Evolutionary conservation across 2,329 filamentous ascomycete genomes (phyloP), one percentile per base, ranked within the genome.

Genomic region (Magnaporthiopsis rhizophila): DNA sequence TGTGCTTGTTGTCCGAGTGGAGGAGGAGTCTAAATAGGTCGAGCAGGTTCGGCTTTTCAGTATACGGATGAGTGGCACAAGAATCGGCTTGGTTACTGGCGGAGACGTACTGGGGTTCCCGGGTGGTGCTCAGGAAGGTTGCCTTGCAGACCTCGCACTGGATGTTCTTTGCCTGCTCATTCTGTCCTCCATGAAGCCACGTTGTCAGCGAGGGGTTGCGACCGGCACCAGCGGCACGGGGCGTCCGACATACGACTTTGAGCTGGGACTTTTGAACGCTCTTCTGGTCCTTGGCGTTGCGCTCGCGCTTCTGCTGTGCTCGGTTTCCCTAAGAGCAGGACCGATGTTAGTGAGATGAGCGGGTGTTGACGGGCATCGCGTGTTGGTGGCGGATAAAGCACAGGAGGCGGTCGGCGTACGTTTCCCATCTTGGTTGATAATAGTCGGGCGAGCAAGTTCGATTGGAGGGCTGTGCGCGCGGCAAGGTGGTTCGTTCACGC

Each of bases 71-170:
- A 56, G 50, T 12, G 18, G 15, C 36, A 32, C 59, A 38, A 38
- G 64, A 61, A 58, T 30, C 28, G 59, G 8, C 50, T 21, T 32
- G 5, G 62, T 62, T n/a, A 12, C n/a, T 26, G n/a, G n/a, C 11
- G 11, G 58, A 3, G 9, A 79, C 84, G 69, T 80, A 88, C 85
- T 89, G 86, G 71, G 88, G 88, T 67, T 83, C 86, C 73, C 89
- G 88, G 66, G 88, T 89, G 50, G 90, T 93, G 80, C 89, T 88
- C 70, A 92, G 83, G 79, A 93, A 92, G 36, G 89, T 90, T 70
- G 88, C 84, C 78, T 87, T 89, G 88, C 90, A 93, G 72, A 86
- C 81, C 69, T 84, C 79, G 83, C 90, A 93, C 76, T 91, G 88
- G 76, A 92, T 90, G 72, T 84, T 87, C 80, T 87, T 89, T 66